Percentiles rank a stretch among this genome's conserved stretches.
phyloP scores from a whole-genome alignment of 495 filamentous ascomycete genomes.

The Hyaloscypha finlandica region DNA sequence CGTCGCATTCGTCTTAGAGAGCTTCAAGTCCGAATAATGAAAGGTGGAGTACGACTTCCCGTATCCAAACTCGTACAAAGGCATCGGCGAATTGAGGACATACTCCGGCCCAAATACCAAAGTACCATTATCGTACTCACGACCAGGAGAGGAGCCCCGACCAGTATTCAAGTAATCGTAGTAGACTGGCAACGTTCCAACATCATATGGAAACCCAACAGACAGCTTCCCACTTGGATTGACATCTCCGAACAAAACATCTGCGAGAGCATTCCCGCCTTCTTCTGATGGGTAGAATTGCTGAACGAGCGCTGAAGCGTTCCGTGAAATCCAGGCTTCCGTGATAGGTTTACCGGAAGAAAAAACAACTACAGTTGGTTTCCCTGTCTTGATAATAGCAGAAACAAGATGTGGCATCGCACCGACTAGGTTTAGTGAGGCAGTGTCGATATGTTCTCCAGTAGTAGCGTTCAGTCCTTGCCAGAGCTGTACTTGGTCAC shows the following conservation, averaged over 20 bases:
- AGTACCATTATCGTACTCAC: constrained; percentile 53
- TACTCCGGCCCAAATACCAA: constrained; percentile 67
- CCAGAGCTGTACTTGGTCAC: constrained; percentile 71
- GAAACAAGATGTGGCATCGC: constrained; percentile 65
- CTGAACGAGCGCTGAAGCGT: constrained; percentile 61
- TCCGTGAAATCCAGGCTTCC: constrained; percentile 64
- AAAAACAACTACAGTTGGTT: constrained; percentile 73
- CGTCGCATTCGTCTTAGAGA: constrained; percentile 47
- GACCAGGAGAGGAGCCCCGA: constrained; percentile 53
- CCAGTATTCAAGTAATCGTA: constrained; percentile 72
- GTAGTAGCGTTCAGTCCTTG: constrained; percentile 67
- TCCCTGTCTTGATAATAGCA: constrained; percentile 64
- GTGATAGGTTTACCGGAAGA: constrained; percentile 70
- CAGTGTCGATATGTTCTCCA: constrained; percentile 69
- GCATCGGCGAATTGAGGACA: constrained; percentile 56
- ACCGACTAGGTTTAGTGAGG: constrained; percentile 65
- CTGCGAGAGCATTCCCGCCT: constrained; percentile 84
- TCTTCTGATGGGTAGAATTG: constrained; percentile 78
- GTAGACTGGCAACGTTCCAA: constrained; percentile 66
- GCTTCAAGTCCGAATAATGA: constrained; percentile 49
- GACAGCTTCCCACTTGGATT: constrained; percentile 80
- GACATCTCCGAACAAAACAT: constrained; percentile 86
- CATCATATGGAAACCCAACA: constrained; percentile 59
- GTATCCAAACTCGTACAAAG: constrained; percentile 69
- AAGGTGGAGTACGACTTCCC: constrained; percentile 69